Evolutionary conservation across 768 basidiomycete genomes (phyloP).

Genomic region (Mycena vitilis): DNA sequence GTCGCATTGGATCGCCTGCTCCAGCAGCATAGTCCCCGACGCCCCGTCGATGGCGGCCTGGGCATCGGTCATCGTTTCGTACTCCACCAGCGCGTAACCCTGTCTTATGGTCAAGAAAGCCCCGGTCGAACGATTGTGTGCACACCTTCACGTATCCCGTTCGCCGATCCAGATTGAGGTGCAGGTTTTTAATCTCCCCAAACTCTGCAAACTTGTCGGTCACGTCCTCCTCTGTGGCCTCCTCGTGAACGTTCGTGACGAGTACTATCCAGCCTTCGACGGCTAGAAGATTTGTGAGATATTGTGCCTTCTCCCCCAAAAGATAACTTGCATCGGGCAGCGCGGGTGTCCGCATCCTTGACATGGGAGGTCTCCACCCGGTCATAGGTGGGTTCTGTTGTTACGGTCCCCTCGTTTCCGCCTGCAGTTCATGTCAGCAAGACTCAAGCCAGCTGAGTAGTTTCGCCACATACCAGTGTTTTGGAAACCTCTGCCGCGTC

Average conservation of each 20-base stretch:
- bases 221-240: conserved; percentile 97
- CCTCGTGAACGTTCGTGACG: conserved; percentile 96
- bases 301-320: background rate
- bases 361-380: conserved; percentile 77
- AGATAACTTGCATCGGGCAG: conserved; percentile 80
- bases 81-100: conserved; percentile 99
- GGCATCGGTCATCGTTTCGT: conserved; percentile 94
- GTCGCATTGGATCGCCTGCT: conserved; percentile 89
- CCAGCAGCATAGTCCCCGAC: conserved; percentile 83
- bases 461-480: conserved; percentile 65
- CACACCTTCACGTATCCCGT: conserved; percentile 98
- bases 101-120: conserved; percentile 45
- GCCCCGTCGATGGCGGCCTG: conserved; percentile 94
- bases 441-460: background rate
- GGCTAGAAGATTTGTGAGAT: conserved; percentile 59
- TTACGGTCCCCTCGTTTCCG: conserved; percentile 69
- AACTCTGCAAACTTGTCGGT: conserved; percentile 96
- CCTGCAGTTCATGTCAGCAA: conserved; percentile 50
- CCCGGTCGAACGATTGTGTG: conserved; percentile 13
- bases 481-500: conserved; percentile 88
- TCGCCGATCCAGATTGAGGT: conserved; percentile 95
- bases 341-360: conserved; percentile 79
- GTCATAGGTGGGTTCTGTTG: conserved; percentile 81
- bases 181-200: conserved; percentile 97
- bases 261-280: conserved; percentile 99